Conservation (phyloP, 2,329 filamentous ascomycete genomes). For the Neofusicoccum cordaticola region DNA sequence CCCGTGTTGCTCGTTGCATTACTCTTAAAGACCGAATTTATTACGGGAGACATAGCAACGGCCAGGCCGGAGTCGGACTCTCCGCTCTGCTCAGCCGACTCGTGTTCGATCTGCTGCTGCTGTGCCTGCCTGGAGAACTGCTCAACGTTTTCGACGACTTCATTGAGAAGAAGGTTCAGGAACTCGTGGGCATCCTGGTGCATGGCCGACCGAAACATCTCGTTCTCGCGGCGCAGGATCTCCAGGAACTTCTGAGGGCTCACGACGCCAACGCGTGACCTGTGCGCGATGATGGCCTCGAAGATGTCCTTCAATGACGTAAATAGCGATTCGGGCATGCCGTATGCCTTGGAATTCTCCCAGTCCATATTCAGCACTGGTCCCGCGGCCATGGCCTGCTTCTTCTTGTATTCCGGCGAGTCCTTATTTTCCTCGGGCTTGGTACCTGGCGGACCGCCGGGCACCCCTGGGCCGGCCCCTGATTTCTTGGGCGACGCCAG, state of each 20-base stretch:
- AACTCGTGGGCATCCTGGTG: constrained; percentile 99
- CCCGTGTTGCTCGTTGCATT: constrained; percentile 42
- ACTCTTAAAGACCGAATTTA: constrained; percentile 8
- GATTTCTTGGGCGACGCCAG: constrained; percentile 32
- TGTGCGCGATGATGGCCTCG: constrained; percentile 77
- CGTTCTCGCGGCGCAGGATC: constrained; percentile 88
- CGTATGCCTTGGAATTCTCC: constrained; percentile 76
- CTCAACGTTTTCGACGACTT: constrained; percentile 92
- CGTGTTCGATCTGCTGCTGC: neutral
- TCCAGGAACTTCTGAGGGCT: constrained; percentile 92
- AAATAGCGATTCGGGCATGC: constrained; percentile 93
- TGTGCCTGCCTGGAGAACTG: constrained; percentile 64
- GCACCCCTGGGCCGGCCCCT: constrained; percentile 46
- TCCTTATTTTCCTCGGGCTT: constrained; percentile 92
- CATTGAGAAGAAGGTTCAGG: constrained; percentile 89
- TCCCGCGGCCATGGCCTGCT: constrained; percentile 82
- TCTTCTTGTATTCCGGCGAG: constrained; percentile 97
- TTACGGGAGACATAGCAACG: constrained; percentile 21
- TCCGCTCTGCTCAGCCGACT: constrained; percentile 48
- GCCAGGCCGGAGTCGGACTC: constrained; percentile 24
- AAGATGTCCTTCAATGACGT: constrained; percentile 96
- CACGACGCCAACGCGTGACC: constrained; percentile 80
- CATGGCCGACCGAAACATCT: constrained; percentile 96
- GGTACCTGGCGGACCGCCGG: constrained; percentile 54
- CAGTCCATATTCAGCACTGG: constrained; percentile 82